Conservation (phyloP, 768 basidiomycete species). For the Lentinula sp. region DNA sequence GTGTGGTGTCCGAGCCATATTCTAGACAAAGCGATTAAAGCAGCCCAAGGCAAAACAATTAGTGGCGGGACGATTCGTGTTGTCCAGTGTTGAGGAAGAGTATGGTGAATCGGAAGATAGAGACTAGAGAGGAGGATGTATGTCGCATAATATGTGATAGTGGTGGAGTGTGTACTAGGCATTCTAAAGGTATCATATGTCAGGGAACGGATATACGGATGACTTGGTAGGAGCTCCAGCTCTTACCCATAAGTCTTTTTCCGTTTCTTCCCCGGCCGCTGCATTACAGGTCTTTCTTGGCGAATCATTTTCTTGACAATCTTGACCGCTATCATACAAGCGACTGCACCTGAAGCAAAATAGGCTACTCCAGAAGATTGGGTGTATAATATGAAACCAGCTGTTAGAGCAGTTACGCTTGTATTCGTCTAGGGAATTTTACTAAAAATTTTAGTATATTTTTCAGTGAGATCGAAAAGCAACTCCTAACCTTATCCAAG, state of each 20-base stretch:
- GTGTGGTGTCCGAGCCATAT: conserved; percentile 79
- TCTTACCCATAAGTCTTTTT: conserved; percentile 68
- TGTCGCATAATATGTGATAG: conserved; percentile 57
- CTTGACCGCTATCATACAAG: conserved; percentile 56
- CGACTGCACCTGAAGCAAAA: conserved; percentile 51
- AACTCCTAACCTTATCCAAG: conserved; percentile 21
- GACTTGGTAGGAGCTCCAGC: background rate
- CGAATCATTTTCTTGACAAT: conserved; percentile 52
- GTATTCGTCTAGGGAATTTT: conserved; percentile 45
- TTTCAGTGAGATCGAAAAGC: background rate
- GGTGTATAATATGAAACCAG: conserved; percentile 47
- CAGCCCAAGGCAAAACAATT: conserved; percentile 50
- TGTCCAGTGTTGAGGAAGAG: conserved; percentile 32
- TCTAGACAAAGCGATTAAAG: conserved; percentile 53
- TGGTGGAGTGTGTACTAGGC: conserved; percentile 79
- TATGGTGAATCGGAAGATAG: conserved; percentile 54
- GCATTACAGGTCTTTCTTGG: conserved; percentile 53
- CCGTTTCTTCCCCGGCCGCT: conserved; percentile 23
- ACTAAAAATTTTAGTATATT: background rate
- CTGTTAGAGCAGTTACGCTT: conserved; percentile 48
- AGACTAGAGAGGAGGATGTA: conserved; percentile 54
- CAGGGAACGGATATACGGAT: background rate
- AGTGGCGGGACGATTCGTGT: conserved; percentile 39
- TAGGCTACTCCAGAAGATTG: conserved; percentile 58
- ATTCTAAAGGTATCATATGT: conserved; percentile 37